Base-by-base conservation (phyloP, 1,284 basidiomycete species). In the Sanghuangporus weigelae region DNA sequence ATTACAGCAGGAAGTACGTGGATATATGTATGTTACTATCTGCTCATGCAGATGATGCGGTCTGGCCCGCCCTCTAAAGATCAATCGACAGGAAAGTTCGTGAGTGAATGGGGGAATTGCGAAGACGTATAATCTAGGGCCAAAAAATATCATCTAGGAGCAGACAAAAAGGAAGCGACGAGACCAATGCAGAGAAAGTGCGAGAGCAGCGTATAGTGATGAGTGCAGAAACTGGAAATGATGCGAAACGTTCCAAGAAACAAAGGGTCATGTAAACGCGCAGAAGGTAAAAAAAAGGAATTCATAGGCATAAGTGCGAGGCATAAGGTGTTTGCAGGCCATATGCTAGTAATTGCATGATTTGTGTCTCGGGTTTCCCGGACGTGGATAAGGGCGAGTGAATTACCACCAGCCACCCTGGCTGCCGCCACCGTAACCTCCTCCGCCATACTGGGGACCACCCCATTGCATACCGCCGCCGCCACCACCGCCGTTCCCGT, bases 141-240 rank as follows among this genome's bases (percentile, higher is more conserved):
- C 81, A 73, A 79, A 62, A 60, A 76, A 73, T 72, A 75, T 78
- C 79, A 76, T 78, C 77, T 77, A 79, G 76, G 78, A 82, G 78
- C 82, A 82, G 79, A 76, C 72, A 70, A 70, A 63, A 56, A 51
- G 51, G 49, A 74, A 79, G 78, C 78, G 79, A 81, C 79, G 83
- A 85, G 83, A 86, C 84, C 80, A 81, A 80, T 80, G 79, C 70
- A 70, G 44, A 69, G 71, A 68, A 69, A 68, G 67, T 67, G 70
- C 70, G 73, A 84, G 83, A 86, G 85, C 83, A 86, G 84, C 84
- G 82, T 82, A 83, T 69, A 67, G 69, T 73, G 60, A 38, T 58
- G 23, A 63, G 51, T 56, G 51, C 58, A 40, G 55, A 39, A 57
- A 21, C 42, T 50, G 49, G 21, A 35, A 57, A 53, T 44, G 67